Percentiles rank a stretch among this genome's conserved stretches.
phyloP scores from a whole-genome alignment of 176 grass and related monocot genomes.

The Bonia amplexicaulis region DNA sequence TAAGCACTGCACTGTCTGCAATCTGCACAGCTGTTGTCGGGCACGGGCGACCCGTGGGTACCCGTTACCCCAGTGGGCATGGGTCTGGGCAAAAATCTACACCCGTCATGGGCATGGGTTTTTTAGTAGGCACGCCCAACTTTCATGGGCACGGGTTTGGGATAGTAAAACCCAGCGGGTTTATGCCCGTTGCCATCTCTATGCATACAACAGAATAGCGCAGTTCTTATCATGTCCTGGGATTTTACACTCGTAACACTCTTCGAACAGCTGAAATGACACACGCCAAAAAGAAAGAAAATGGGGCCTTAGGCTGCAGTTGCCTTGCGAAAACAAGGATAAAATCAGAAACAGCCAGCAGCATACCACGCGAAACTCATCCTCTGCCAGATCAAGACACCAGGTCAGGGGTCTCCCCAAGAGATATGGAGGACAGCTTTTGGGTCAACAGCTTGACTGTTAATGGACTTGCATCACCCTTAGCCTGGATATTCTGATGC shows the following conservation, averaged over 20 bases:
- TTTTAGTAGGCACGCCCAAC: no score
- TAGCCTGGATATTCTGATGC: conserved; percentile 25
- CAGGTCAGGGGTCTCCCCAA: conserved; percentile 8
- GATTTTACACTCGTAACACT: conserved; percentile 17
- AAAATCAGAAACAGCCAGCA: conserved; percentile 18
- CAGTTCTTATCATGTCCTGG: not conserved
- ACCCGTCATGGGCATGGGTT: no score
- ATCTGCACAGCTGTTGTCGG: no score
- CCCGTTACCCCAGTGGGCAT: no score
- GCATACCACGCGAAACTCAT: not conserved
- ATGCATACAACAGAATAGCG: not conserved
- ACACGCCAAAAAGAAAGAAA: not conserved
- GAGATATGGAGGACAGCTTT: conserved; percentile 34
- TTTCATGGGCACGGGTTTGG: no score
- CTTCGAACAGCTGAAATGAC: not conserved
- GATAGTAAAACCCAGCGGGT: no score
- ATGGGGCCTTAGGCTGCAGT: not conserved
- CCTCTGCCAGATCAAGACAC: not conserved
- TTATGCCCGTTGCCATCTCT: no score
- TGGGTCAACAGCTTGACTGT: conserved; percentile 9
- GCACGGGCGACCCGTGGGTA: no score
- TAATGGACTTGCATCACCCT: not conserved
- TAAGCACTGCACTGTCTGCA: no score
- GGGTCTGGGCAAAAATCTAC: no score
- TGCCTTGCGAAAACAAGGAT: conserved; percentile 22